Evolutionary conservation across 129 eudicot genomes (phyloP).

Genomic region (Kitagawia praeruptora): DNA sequence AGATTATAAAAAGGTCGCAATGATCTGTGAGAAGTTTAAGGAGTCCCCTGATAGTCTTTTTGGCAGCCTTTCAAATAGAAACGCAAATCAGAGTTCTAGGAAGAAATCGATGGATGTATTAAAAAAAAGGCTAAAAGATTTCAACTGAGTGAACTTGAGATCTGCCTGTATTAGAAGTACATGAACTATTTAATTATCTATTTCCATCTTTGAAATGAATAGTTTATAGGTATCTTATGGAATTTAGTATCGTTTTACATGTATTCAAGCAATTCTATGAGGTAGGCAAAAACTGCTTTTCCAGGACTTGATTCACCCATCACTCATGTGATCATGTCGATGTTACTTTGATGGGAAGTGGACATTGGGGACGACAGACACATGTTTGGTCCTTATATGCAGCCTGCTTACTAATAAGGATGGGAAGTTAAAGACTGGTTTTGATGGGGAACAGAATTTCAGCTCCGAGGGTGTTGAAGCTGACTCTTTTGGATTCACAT

Average conservation of each 20-base stretch:
- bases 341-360: conserved; percentile 79
- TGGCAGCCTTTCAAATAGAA: conserved; percentile 80
- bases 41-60: conserved; percentile 82
- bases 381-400: conserved; percentile 70
- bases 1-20: conserved; percentile 70
- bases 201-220: not conserved
- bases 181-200: not conserved
- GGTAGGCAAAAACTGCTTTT: conserved; percentile 75
- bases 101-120: conserved; percentile 86
- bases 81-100: conserved; percentile 57
- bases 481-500: conserved; percentile 11
- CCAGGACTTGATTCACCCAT: conserved; percentile 88
- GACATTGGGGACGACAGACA: conserved; percentile 85
- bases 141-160: conserved; percentile 35
- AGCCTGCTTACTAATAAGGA: conserved; percentile 75
- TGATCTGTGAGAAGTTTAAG: conserved; percentile 75
- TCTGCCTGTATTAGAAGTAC: not conserved
- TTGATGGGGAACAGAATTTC: conserved; percentile 70
- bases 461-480: conserved; percentile 74
- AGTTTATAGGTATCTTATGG: not conserved
- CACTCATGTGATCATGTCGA: conserved; percentile 76
- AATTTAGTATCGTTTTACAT: not conserved
- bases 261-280: not conserved
- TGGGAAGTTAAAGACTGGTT: conserved; percentile 79
- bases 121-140: conserved; percentile 64